Percentiles rank a stretch among this genome's conserved stretches.
These are phyloP conservation scores for Suillus alpinus DNA, from an alignment of 768 basidiomycete genomes.

Conservation along the genomic window DNA sequence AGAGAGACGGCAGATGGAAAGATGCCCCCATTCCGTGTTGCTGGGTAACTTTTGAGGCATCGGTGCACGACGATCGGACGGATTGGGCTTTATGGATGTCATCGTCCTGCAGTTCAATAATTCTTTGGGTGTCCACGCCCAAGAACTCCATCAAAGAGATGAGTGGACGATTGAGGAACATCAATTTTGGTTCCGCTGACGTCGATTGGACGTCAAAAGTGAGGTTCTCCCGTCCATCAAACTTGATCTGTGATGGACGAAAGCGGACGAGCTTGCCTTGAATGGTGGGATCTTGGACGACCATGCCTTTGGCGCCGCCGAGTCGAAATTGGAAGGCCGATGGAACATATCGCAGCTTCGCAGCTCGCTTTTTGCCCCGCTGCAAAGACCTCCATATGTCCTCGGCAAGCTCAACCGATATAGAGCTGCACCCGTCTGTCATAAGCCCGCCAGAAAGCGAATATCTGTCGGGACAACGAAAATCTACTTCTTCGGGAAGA, in stretches of 20 bases:
- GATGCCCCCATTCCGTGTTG: constrained; percentile 46
- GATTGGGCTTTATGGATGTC: constrained; percentile 36
- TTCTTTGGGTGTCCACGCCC: constrained; percentile 31
- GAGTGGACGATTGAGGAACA: constrained; percentile 47
- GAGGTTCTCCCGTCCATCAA: constrained; percentile 43
- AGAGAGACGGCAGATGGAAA: constrained; percentile 43
- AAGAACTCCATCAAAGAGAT: constrained; percentile 48
- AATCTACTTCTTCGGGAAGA: constrained; percentile 32
- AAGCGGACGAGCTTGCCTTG: constrained; percentile 35
- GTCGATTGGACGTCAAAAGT: constrained; percentile 49
- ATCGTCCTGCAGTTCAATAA: constrained; percentile 36
- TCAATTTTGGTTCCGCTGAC: constrained; percentile 39
- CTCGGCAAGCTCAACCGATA: constrained; percentile 36
- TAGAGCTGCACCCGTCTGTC: constrained; percentile 52
- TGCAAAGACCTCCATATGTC: constrained; percentile 36
- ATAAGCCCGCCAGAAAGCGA: constrained; percentile 33
- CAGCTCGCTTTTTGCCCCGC: constrained; percentile 18
- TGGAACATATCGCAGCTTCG: constrained; percentile 22
- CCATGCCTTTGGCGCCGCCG: constrained; percentile 48
- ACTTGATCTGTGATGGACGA: constrained; percentile 64
- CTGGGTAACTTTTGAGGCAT: constrained; percentile 39
- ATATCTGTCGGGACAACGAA: constrained; percentile 21
- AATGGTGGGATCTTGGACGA: constrained; percentile 40
- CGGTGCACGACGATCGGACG: constrained; percentile 30
- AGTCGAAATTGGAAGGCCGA: constrained; percentile 46